Percentiles rank a stretch among this genome's conserved stretches.
phyloP scores from a whole-genome alignment of 106 monocot genomes.

The Dioscorea dumetorum region DNA sequence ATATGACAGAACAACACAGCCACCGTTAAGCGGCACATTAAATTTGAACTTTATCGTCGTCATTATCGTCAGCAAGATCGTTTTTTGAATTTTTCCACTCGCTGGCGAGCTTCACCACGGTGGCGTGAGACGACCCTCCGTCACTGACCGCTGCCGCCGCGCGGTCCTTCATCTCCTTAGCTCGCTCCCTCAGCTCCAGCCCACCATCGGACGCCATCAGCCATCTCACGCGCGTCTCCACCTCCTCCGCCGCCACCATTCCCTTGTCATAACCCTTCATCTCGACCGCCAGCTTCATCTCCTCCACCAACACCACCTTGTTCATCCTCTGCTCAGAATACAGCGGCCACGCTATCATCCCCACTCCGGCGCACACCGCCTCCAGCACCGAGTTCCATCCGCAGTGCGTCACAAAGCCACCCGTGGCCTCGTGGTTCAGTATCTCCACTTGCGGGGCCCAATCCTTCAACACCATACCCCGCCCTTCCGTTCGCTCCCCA shows the following conservation, averaged over 20 bases:
- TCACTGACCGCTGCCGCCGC: conserved; percentile 5
- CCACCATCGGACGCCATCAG: conserved; percentile 17
- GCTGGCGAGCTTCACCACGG: too few relatives aligned
- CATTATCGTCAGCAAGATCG: too few relatives aligned
- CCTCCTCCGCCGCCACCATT: conserved; percentile 20
- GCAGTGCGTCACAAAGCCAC: too few relatives aligned
- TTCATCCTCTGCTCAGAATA: too few relatives aligned
- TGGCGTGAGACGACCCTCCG: conserved; percentile 10
- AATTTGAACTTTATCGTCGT: too few relatives aligned
- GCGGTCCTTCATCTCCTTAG: neutral
- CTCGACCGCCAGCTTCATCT: conserved; percentile 9
- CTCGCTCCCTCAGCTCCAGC: conserved; percentile 1
- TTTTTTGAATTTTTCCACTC: too few relatives aligned
- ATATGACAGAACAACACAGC: too few relatives aligned
- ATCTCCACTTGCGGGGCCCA: conserved; percentile 16
- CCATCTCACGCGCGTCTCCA: conserved; percentile 20
- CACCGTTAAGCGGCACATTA: too few relatives aligned
- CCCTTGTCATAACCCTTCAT: conserved; percentile 22
- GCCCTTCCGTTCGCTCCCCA: conserved; percentile 10
- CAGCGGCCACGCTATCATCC: too few relatives aligned
- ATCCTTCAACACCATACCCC: conserved; percentile 23
- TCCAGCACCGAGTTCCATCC: too few relatives aligned
- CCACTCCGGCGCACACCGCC: too few relatives aligned
- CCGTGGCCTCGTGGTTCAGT: conserved; percentile 8
- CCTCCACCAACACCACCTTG: too few relatives aligned